These are phyloP conservation scores for Abrus pulchellus DNA, from an alignment of 306 rosid genomes.

Conservation along the genomic window DNA sequence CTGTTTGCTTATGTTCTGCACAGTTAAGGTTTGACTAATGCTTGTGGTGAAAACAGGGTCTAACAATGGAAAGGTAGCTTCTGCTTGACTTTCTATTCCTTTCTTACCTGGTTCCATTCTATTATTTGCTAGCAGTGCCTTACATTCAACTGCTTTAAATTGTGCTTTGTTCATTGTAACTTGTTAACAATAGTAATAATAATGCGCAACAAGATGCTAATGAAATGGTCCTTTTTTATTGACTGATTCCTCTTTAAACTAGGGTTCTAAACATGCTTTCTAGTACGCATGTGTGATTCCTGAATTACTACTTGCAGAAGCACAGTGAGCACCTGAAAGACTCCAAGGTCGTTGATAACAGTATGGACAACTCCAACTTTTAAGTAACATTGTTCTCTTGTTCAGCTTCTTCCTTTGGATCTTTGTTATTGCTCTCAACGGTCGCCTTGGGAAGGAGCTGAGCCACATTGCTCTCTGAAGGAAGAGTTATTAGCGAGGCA, in stretches of 20 bases:
- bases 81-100: conserved; percentile 36
- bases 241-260: conserved; percentile 16
- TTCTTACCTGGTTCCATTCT: conserved; percentile 20
- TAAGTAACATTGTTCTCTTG: conserved; percentile 34
- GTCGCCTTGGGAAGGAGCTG: conserved; percentile 56
- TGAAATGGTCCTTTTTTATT: background rate
- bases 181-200: background rate
- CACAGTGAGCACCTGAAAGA: conserved; percentile 39
- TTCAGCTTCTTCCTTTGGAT: conserved; percentile 36
- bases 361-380: background rate
- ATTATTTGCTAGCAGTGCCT: conserved; percentile 18
- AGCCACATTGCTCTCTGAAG: conserved; percentile 61
- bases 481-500: conserved; percentile 82
- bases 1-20: too few relatives aligned
- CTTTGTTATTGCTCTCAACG: background rate
- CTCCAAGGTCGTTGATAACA: conserved; percentile 52
- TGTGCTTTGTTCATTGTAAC: background rate
- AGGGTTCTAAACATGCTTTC: background rate
- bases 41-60: conserved; percentile 60
- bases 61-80: conserved; percentile 68
- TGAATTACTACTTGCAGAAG: conserved; percentile 61
- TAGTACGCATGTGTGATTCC: conserved; percentile 41
- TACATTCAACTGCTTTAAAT: conserved; percentile 22
- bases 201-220: conserved; percentile 7
- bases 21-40: conserved; percentile 39